Percentiles rank a stretch among this genome's conserved stretches.
phyloP scores from a whole-genome alignment of 2,329 filamentous ascomycete genomes.

The Didymella exigua region DNA sequence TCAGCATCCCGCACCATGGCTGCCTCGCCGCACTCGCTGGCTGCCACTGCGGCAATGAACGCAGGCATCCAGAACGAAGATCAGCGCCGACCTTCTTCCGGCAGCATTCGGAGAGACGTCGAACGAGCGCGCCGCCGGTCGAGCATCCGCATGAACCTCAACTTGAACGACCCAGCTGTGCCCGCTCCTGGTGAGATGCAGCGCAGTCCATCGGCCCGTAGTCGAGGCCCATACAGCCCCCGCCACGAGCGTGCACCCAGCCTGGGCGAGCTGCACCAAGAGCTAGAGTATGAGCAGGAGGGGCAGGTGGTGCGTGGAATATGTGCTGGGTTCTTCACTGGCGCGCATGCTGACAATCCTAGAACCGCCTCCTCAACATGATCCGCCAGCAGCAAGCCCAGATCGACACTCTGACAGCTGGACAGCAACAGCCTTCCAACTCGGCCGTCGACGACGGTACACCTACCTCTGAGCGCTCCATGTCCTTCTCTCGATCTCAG shows the following conservation, averaged over 20 bases:
- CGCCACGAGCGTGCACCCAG: conserved; percentile 72
- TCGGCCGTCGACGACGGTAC: conserved; percentile 60
- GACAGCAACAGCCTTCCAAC: conserved; percentile 49
- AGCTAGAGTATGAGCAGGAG: conserved; percentile 79
- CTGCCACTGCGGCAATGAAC: conserved; percentile 78
- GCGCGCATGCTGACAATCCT: neutral
- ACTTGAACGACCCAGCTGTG: conserved; percentile 71
- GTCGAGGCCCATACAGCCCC: conserved; percentile 28
- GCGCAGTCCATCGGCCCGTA: conserved; percentile 49
- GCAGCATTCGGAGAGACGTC: conserved; percentile 52
- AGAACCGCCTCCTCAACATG: conserved; percentile 78
- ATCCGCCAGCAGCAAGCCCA: conserved; percentile 78
- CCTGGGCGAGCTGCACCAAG: conserved; percentile 77
- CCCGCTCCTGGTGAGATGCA: conserved; percentile 73
- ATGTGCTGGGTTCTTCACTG: neutral
- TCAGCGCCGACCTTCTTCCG: conserved; percentile 51
- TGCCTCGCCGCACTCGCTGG: conserved; percentile 71
- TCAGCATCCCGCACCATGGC: conserved; percentile 54
- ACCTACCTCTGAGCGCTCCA: conserved; percentile 54
- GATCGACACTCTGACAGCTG: conserved; percentile 62
- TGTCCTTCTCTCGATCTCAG: conserved; percentile 47
- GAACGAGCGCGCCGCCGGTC: conserved; percentile 66
- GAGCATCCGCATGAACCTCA: conserved; percentile 73
- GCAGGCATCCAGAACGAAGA: conserved; percentile 72
- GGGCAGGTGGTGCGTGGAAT: conserved; percentile 68